phyloP scores from a whole-genome alignment of 1,284 basidiomycete genomes.

The Ceraceosorus guamensis region DNA sequence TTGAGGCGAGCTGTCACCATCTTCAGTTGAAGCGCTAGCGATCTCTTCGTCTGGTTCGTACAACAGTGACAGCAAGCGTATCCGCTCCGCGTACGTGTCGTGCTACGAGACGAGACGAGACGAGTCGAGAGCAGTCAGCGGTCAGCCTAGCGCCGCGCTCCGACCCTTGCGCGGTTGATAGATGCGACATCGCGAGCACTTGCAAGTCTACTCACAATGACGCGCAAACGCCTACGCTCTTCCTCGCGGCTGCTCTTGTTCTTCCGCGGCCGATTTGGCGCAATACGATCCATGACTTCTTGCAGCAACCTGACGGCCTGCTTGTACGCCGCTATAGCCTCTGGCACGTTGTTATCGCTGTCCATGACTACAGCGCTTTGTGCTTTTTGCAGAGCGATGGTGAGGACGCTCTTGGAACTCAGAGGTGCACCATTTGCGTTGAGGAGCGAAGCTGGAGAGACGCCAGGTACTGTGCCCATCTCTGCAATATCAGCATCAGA shows the following conservation, averaged over 20 bases:
- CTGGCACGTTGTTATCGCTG: slow-evolving; percentile 48
- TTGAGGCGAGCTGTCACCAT: neutral
- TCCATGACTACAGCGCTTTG: slow-evolving; percentile 50
- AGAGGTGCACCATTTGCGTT: slow-evolving; percentile 36
- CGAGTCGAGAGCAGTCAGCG: too few relatives aligned
- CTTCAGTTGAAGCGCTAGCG: slow-evolving; percentile 12
- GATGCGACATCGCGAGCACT: neutral
- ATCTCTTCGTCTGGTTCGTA: slow-evolving; percentile 18
- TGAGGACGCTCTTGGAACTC: slow-evolving; percentile 48
- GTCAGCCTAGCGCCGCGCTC: too few relatives aligned
- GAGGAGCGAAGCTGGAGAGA: slow-evolving; percentile 19
- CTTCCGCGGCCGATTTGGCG: slow-evolving; percentile 17
- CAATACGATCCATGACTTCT: slow-evolving; percentile 50
- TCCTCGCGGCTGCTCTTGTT: slow-evolving; percentile 39
- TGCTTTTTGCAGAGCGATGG: slow-evolving; percentile 49
- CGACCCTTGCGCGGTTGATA: neutral
- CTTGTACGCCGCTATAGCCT: slow-evolving; percentile 49
- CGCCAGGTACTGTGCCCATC: slow-evolving; percentile 26
- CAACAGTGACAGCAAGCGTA: slow-evolving; percentile 46
- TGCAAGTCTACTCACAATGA: slow-evolving; percentile 38
- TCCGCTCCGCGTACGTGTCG: slow-evolving; percentile 50
- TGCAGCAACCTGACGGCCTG: slow-evolving; percentile 48
- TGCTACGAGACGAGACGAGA: too few relatives aligned
- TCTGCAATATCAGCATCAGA: slow-evolving; percentile 26
- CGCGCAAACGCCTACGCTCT: slow-evolving; percentile 44